Evolutionary conservation across 345 rosid species (phyloP), one percentile per base, ranked within the genome.

Genomic region (Salix purpurea): DNA sequence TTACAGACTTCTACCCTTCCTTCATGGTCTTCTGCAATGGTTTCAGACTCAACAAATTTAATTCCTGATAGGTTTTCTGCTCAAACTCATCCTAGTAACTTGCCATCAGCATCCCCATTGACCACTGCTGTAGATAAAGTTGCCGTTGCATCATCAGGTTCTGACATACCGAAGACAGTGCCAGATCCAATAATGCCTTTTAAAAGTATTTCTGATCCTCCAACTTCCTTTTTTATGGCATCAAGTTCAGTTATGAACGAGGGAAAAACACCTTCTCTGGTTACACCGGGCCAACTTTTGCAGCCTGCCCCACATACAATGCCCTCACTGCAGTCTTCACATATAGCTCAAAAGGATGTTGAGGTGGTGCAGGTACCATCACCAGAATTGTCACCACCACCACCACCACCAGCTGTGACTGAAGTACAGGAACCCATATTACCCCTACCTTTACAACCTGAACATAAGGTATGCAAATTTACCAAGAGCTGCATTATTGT

Each of bases 251-350:
- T 73, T 70, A 65, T 70, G 32, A 73, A 67, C 36, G 88, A 85
- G 44, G 77, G 77, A 52, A 34, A 65, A 26, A 52, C 65, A n/a
- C 85, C 75, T 69, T 72, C 87, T 37, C 74, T 85, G 72, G 81
- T 85, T 23, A 85, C 85, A 37, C 88, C 85, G 1, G 88, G 84
- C 44, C 84, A 85, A 58, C 77, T 85, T 34, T 65, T 80, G 62
- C 85, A 80, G 74, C 70, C 84, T 78, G 85, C 75, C 54, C 65
- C 70, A 62, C 34, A 79, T 6, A 36, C 74, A 48, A 71, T 76
- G 40, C 68, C 80, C 26, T 65, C 73, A 30, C 68, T 69, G 36
- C 70, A 77, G 72, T 50, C 84, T 82, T 69, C 78, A 60, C 84
- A 82, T 66, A 28, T 74, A 75, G 69, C 80, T 66, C 85, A 77